Base-by-base conservation (phyloP, 2,329 filamentous ascomycete species). In the Cladophialophora bantiana region DNA sequence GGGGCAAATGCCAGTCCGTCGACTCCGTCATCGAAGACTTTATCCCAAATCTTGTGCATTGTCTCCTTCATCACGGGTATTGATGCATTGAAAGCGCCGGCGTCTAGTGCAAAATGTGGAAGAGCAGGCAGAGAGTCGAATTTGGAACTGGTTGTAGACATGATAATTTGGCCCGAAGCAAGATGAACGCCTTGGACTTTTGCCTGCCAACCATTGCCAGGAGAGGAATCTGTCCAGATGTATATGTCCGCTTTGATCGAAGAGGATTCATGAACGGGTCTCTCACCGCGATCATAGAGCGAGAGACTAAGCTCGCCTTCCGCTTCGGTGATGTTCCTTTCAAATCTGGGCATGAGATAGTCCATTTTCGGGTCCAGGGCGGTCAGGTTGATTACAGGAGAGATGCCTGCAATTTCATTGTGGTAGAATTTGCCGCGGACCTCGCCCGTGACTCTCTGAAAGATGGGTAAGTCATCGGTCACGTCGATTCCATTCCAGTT, bases 81-180 rank as follows among this genome's bases (percentile, higher is more conserved):
- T 77, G 80, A 88, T 83, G 68, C 85, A 83, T 74, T 77, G 72
- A 86, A 89, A 1, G 82, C 80, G 64, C 82, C 79, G 26, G 81
- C 75, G 5, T 84, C 86, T 15, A 92, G 85, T 0, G 91, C 84
- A 59, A 99, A 85, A 77, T 98, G 93, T 32, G 95, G 94, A 55
- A 98, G 81, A 2, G 89, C 91, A 77, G 96, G 96, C 64, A 98
- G 89, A 52, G 95, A 94, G n/a, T 90, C 88, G 74, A 95, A 95
- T 81, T 96, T 97, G 75, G 97, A 91, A 77, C 93, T 97, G 56
- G 93, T 94, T 0, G 94, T 97, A 1, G 90, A 92, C 75, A 98
- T 81, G 40, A 98, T 81, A 58, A 95, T 87, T 13, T 88, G 86
- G 1, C 95, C 95, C 69, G 90, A 87, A 42, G 90, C 89, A 83